Base-by-base conservation (phyloP, 163 green algal genomes). In the Chloroidium sp. region DNA sequence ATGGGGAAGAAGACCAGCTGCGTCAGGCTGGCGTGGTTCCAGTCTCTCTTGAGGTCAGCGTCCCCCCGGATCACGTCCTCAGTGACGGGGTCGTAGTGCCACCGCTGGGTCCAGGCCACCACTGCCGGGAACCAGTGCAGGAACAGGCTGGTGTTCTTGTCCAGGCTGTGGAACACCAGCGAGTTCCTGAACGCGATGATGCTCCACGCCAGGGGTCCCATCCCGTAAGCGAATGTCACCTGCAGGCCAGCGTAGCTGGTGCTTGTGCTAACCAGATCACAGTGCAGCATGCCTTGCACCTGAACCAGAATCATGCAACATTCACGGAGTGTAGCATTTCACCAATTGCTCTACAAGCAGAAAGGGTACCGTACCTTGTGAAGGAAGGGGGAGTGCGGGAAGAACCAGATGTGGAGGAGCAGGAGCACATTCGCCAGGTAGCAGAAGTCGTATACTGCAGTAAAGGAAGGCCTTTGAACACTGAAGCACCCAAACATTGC, bases 111-210 rank as follows among this genome's bases (percentile, higher is more conserved):
- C 81, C 83, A 92, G 4, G 76, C 83, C 14, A 92, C 86, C 69
- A 83, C 89, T 13, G 88, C 88, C 0, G 88, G 88, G 74, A 83
- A 86, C 81, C 81, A 89, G 79, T 92, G 88, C 82, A 87, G 79
- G 69, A 90, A 88, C 60, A 86, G 83, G 0, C 77, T 85, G 6
- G 85, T 84, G 13, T 82, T 84, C 80, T 96, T 95, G 82, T 96
- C 91, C 3, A 96, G 81, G 81, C 87, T 89, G 78, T 97, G 93
- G 75, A 90, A 92, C 0, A 97, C 93, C 4, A 96, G 82, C 0
- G 86, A 93, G 89, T 97, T 97, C 12, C 92, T 84, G 84, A 97
- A 96, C 1, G 91, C 91, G 2, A 95, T 8, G 58, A 95, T 90
- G 79, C 88, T 92, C 89, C 89, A 95, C 0, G 92, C 82, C 74